Evolutionary conservation across 305 asterid genomes (phyloP).

Genomic region (Rubia tinctorum): DNA sequence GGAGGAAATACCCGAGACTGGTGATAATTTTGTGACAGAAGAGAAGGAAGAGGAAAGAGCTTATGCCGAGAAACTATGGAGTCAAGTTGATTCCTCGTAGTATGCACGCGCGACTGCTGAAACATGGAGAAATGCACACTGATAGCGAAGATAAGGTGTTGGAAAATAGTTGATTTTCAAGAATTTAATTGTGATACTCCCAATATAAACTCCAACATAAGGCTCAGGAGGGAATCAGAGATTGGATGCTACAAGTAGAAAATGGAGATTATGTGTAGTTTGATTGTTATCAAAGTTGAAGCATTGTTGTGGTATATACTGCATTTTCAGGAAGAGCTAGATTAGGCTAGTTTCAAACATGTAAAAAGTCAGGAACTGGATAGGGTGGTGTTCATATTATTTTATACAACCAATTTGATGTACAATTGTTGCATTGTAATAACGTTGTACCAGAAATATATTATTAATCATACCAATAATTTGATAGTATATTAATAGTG

Average conservation of each 20-base stretch:
- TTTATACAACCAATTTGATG: background rate
- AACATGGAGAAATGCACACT: background rate
- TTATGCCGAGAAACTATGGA: constrained; percentile 79
- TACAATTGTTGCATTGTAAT: background rate
- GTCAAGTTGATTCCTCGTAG: constrained; percentile 45
- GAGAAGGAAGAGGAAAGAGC: constrained; percentile 85
- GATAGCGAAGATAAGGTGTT: background rate
- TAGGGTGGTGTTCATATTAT: too few relatives aligned
- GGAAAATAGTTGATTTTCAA: too few relatives aligned
- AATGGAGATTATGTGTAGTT: background rate
- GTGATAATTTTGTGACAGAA: constrained; percentile 19
- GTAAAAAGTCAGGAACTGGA: background rate
- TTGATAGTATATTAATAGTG: too few relatives aligned
- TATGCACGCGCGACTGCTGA: background rate
- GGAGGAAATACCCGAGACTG: constrained; percentile 39
- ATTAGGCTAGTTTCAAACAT: background rate
- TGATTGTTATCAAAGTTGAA: background rate
- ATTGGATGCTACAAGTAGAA: background rate
- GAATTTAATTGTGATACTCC: too few relatives aligned
- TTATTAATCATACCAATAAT: background rate
- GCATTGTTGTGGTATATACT: constrained; percentile 2
- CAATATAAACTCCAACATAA: too few relatives aligned
- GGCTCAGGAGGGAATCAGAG: background rate
- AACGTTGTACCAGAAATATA: background rate
- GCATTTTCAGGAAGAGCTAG: background rate